Percentiles rank a stretch among this genome's conserved stretches.
Conservation (phyloP, 2,329 filamentous ascomycete genomes). For the Trichophyton rubrum region DNA sequence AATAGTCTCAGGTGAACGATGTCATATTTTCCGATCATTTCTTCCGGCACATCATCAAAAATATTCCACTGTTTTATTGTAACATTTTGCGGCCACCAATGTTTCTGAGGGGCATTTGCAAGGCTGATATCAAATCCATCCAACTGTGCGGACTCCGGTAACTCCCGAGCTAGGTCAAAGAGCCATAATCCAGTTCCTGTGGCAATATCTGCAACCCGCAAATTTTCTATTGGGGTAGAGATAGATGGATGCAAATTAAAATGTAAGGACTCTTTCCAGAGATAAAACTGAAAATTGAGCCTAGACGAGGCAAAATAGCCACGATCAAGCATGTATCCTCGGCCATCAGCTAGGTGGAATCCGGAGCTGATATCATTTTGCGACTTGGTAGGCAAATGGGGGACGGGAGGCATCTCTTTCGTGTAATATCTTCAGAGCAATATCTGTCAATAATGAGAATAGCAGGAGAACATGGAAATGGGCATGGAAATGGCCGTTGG, state of each 20-base stretch:
- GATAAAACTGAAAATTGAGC: slow-evolving; percentile 4
- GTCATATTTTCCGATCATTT: slow-evolving; percentile 1
- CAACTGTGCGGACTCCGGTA: not conserved
- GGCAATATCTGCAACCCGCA: not conserved
- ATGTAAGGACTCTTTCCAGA: slow-evolving; percentile 2
- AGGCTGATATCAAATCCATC: slow-evolving; percentile 5
- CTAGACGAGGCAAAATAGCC: slow-evolving; percentile 1
- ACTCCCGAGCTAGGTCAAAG: not conserved
- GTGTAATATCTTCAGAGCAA: not conserved
- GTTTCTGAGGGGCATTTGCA: not conserved
- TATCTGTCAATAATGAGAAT: not conserved
- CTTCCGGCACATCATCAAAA: slow-evolving; percentile 1
- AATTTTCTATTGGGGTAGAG: not conserved
- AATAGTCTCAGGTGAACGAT: slow-evolving; percentile 1
- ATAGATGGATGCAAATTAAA: slow-evolving; percentile 1
- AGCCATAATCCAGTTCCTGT: slow-evolving; percentile 4
- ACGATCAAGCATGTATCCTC: slow-evolving; percentile 3
- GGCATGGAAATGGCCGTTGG: not conserved
- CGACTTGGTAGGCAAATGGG: not conserved
- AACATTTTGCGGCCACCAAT: slow-evolving; percentile 1
- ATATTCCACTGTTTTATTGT: not conserved
- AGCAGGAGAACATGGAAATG: not conserved
- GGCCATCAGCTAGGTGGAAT: slow-evolving; percentile 1
- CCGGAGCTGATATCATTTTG: not conserved
- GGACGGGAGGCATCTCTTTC: not conserved